Evolutionary conservation across 768 basidiomycete species (phyloP), one percentile per base, ranked within the genome.

Genomic region (Auriscalpium orientale): DNA sequence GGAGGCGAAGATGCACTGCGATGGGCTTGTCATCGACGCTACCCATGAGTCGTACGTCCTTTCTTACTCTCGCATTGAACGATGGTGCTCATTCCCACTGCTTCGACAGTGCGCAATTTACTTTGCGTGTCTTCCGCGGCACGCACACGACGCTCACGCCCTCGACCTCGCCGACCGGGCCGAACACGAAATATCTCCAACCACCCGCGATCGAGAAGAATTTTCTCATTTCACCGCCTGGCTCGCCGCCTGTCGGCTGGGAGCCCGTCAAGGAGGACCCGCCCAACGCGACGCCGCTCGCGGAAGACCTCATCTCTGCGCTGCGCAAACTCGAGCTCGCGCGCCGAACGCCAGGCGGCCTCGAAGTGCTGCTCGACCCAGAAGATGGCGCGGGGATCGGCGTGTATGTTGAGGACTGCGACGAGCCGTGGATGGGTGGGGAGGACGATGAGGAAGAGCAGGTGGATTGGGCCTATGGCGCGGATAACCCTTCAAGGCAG

Each of bases 211-310:
- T 85, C 40, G 89, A 94, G 63, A 92, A 92, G 72, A 98, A 98
- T 72, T 98, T 98, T 72, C 79, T 99, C 48, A 95, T 99, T 60
- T 98, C 97, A 0, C 97, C 97, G 0, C 97, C 97, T 4, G 97
- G 97, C 5, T 97, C 94, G 0, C 97, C 97, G 0, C 97, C 97
- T 0, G 85, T 95, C 1, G 97, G 95, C 3, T 99, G 97, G 97
- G 93, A 97, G 66, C 92, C 80, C 21, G 81, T 94, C 55, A 75
- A 75, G 50, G 95, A 98, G 70, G 93, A 95, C 8, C 91, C 92
- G 16, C 95, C 95, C 0, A 98, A 98, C 66, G 67, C 74, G 3
- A 72, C 79, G 2, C 87, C 93, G 5, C 80, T 97, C 22, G 95
- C 95, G 0, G 84, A 89, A 21, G 95, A 98, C 67, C 79, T 98